phyloP scores from a whole-genome alignment of 805 yeast species.

The Starmerella potacharoeniae region DNA sequence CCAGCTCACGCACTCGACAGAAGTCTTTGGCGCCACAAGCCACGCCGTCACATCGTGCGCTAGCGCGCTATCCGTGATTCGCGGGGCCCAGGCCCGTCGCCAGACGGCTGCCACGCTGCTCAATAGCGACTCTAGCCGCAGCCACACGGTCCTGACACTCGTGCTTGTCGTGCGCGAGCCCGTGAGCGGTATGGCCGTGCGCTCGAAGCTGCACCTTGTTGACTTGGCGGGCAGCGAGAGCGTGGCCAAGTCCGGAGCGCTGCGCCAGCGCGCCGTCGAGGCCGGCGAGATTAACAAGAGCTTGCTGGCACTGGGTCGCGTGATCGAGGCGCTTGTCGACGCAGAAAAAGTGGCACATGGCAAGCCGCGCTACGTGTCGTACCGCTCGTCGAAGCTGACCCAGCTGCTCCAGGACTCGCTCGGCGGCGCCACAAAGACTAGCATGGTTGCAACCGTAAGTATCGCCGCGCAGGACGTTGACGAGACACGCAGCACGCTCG shows the following conservation, averaged over 20 bases:
- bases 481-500: slow-evolving; percentile 75
- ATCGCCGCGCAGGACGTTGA: slow-evolving; percentile 69
- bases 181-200: slow-evolving; percentile 40
- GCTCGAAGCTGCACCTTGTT: slow-evolving; percentile 65
- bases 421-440: slow-evolving; percentile 82
- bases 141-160: slow-evolving; percentile 69
- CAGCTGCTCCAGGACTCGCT: slow-evolving; percentile 68
- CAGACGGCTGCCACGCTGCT: slow-evolving; percentile 70
- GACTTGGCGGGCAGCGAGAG: slow-evolving; percentile 96
- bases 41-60: slow-evolving; percentile 38
- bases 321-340: slow-evolving; percentile 34
- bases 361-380: slow-evolving; percentile 48
- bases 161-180: slow-evolving; percentile 36
- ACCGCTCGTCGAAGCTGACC: slow-evolving; percentile 73
- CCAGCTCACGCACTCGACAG: slow-evolving; percentile 34
- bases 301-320: slow-evolving; percentile 75
- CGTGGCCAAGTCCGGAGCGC: slow-evolving; percentile 76
- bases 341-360: neutral
- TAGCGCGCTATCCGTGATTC: slow-evolving; percentile 43
- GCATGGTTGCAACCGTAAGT: slow-evolving; percentile 75
- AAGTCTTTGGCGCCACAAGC: slow-evolving; percentile 49
- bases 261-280: slow-evolving; percentile 75
- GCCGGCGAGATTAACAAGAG: slow-evolving; percentile 91
- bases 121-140: slow-evolving; percentile 61
- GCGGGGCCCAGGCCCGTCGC: slow-evolving; percentile 49